phyloP scores from a whole-genome alignment of 345 rosid genomes.

The Hevea brasiliensis region DNA sequence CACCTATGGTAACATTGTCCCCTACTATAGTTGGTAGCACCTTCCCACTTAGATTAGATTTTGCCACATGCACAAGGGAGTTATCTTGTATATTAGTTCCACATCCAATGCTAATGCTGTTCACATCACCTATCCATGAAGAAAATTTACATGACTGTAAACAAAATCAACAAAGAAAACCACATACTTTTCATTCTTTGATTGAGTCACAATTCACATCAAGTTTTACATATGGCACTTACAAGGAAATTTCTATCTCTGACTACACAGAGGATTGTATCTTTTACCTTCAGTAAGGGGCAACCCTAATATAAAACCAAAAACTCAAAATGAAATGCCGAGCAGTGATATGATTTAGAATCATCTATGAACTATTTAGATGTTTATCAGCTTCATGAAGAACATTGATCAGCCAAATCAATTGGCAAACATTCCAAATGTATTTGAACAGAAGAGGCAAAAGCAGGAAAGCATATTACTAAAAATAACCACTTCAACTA shows the following conservation, averaged over 20 bases:
- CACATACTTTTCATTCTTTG: background rate
- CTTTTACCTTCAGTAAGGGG: background rate
- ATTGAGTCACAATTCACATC: background rate
- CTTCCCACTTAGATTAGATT: constrained; percentile 89
- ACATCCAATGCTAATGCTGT: constrained; percentile 73
- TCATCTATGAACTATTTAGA: background rate
- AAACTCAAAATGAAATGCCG: background rate
- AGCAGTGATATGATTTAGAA: background rate
- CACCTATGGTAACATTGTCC: constrained; percentile 95
- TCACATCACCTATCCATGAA: constrained; percentile 65
- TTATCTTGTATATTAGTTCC: constrained; percentile 98
- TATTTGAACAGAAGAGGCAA: no score
- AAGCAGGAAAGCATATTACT: no score
- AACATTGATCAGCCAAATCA: no score
- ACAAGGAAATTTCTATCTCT: background rate
- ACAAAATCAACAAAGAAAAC: background rate
- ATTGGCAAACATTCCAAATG: no score
- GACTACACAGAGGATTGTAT: no score
- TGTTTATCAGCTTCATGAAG: background rate
- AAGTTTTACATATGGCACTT: background rate
- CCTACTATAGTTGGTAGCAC: constrained; percentile 80
- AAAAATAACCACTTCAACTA: no score
- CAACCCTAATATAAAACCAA: background rate
- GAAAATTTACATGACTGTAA: background rate
- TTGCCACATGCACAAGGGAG: constrained; percentile 94